Base-by-base conservation (phyloP, 2,329 filamentous ascomycete species). In the Aureobasidium pullulans region DNA sequence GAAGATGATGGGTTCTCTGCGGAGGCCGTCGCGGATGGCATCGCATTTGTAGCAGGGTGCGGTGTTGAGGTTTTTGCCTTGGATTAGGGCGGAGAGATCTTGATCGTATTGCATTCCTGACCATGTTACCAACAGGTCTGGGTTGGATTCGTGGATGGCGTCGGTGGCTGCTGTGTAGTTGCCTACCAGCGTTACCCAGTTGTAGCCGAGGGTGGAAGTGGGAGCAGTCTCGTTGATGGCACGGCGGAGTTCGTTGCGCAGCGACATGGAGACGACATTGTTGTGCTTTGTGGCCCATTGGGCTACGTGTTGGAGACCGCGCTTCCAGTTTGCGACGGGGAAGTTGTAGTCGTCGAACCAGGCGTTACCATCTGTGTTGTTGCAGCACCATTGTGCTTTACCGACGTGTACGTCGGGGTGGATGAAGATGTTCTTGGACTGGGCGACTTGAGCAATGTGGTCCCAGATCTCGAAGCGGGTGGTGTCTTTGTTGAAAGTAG, bases 321-420 rank as follows among this genome's bases (percentile, higher is more conserved):
- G 75, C 6, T 78, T 75, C 85, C 85, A 88, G 40, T 85, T 85
- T 1, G 74, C 70, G 0, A 79, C 74, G 58, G 28, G 54, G 54
- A 57, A 57, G 43, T 47, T 57, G 42, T 57, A 47, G 54, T 57
- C 61, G 32, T 83, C 72, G 61, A 76, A 76, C 73, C 73, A 76
- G 2, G 70, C 69, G 54, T 77, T 77, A 0, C 73, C 73, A 60
- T 77, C 75, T 42, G 70, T 66, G 2, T 71, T 69, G 11, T 67
- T 69, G 61, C 84, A 86, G 73, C 84, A 86, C 61, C 76, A 57
- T 57, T 57, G 54, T 0, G 54, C 54, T 48, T 57, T 57, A 4
- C 54, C 54, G 75, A 85, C 79, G 68, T 86, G 83, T 69, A 86
- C 86, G 69, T 86, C 84, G 4, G 86, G 71, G 56, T 85, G 75